A percentile compares a stretch with the other conserved stretches of the same genome.
phyloP scores from a whole-genome alignment of 805 yeast species.

The Metschnikowia vanudenii region DNA sequence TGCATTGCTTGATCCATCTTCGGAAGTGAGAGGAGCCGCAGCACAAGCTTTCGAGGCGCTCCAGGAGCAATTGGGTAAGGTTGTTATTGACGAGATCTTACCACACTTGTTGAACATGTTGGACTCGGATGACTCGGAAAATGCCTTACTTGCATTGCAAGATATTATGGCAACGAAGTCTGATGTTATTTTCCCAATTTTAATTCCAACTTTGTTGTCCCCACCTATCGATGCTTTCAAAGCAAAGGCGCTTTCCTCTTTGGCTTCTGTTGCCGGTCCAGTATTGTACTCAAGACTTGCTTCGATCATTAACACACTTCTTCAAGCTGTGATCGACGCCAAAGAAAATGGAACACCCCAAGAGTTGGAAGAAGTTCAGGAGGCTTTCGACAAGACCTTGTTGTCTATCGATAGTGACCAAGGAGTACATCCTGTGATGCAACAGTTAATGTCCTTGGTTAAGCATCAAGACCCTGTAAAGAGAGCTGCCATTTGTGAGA shows the following conservation, averaged over 20 bases:
- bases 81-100: slow-evolving; percentile 82
- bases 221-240: slow-evolving; percentile 82
- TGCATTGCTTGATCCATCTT: slow-evolving; percentile 72
- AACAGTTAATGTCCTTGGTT: slow-evolving; percentile 70
- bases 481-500: slow-evolving; percentile 61
- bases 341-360: slow-evolving; percentile 34
- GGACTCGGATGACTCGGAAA: slow-evolving; percentile 57
- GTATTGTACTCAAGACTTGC: slow-evolving; percentile 74
- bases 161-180: slow-evolving; percentile 91
- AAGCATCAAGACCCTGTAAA: slow-evolving; percentile 70
- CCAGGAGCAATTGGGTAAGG: slow-evolving; percentile 77
- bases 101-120: slow-evolving; percentile 78
- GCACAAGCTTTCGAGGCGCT: slow-evolving; percentile 87
- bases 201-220: slow-evolving; percentile 77
- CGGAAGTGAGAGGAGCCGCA: slow-evolving; percentile 83
- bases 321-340: slow-evolving; percentile 52
- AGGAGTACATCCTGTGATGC: slow-evolving; percentile 82
- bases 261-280: slow-evolving; percentile 87
- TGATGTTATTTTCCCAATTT: slow-evolving; percentile 88
- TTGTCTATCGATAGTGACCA: slow-evolving; percentile 71
- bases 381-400: slow-evolving; percentile 67
- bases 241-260: slow-evolving; percentile 82
- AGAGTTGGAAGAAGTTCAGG: slow-evolving; percentile 42
- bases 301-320: slow-evolving; percentile 69
- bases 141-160: slow-evolving; percentile 82